Conservation (phyloP, 192 early-diverging fungal species). For the Rhizophlyctis rosea region DNA sequence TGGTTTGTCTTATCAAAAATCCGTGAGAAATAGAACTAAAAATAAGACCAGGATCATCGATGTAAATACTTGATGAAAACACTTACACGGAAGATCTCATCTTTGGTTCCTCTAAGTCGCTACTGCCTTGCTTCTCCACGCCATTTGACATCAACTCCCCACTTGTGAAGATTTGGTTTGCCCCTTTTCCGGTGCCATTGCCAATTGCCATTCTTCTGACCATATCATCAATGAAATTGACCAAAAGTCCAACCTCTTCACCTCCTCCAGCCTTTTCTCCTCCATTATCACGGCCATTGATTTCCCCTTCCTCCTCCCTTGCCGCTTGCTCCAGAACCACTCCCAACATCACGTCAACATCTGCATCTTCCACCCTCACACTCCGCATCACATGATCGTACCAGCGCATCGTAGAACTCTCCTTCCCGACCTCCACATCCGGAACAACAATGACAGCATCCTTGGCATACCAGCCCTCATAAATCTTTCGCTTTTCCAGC, state of each 20-base stretch:
- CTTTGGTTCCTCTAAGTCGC: too few relatives aligned
- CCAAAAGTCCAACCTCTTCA: background rate
- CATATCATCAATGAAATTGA: background rate
- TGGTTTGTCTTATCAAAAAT: background rate
- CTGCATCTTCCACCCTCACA: conserved; percentile 5
- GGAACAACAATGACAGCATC: conserved; percentile 32
- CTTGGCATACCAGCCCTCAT: conserved; percentile 28
- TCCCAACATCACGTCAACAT: conserved; percentile 20
- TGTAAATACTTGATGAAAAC: too few relatives aligned
- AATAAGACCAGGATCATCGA: too few relatives aligned
- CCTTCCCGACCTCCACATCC: conserved; percentile 2
- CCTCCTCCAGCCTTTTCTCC: background rate
- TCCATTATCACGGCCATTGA: too few relatives aligned
- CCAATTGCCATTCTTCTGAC: background rate
- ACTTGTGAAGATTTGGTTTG: too few relatives aligned
- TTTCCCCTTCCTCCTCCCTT: conserved; percentile 1
- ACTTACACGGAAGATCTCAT: too few relatives aligned
- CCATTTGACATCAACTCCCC: too few relatives aligned
- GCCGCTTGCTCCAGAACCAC: conserved; percentile 30
- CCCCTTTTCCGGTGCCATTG: conserved; percentile 1
- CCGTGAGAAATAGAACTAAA: too few relatives aligned
- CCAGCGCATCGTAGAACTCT: conserved; percentile 16
- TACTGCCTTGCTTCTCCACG: too few relatives aligned
- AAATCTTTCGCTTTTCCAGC: conserved; percentile 28
- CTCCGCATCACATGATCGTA: conserved; percentile 17